Evolutionary conservation across 2,329 filamentous ascomycete genomes (phyloP).

Genomic region (Pseudogymnoascus sp.): DNA sequence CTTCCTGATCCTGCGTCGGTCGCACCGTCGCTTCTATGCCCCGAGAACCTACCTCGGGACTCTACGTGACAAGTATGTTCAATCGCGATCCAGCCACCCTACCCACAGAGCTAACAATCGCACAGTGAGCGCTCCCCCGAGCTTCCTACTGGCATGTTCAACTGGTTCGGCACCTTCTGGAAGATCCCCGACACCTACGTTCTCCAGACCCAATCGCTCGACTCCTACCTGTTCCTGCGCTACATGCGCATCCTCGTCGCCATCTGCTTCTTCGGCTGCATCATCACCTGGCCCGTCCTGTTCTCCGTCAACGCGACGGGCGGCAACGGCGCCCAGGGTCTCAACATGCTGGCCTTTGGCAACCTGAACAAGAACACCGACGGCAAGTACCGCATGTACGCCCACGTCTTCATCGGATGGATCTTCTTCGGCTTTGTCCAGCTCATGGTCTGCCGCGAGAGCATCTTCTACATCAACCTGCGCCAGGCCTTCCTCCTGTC

Average conservation of each 20-base stretch:
- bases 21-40: slow-evolving; percentile 41
- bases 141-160: slow-evolving; percentile 52
- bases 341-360: slow-evolving; percentile 71
- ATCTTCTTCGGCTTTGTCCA: slow-evolving; percentile 82
- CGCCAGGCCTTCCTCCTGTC: slow-evolving; percentile 87
- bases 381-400: slow-evolving; percentile 53
- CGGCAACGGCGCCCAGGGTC: slow-evolving; percentile 50
- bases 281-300: slow-evolving; percentile 79
- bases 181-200: slow-evolving; percentile 66
- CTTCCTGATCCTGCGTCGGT: slow-evolving; percentile 42
- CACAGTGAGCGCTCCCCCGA: slow-evolving; percentile 47
- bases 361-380: slow-evolving; percentile 55
- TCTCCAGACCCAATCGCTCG: slow-evolving; percentile 83
- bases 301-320: slow-evolving; percentile 83
- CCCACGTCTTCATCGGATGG: slow-evolving; percentile 73
- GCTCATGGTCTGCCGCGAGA: slow-evolving; percentile 78
- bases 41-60: slow-evolving; percentile 46
- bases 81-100: no score
- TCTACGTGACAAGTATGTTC: slow-evolving; percentile 34
- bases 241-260: slow-evolving; percentile 72
- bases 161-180: slow-evolving; percentile 62
- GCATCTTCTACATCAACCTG: slow-evolving; percentile 84
- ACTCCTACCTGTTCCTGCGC: slow-evolving; percentile 84
- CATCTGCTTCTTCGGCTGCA: slow-evolving; percentile 74
- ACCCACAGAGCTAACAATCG: slow-evolving; percentile 12